These are phyloP conservation scores for Hanseniaspora taiwanica DNA, from an alignment of 805 yeast genomes.

Conservation along the genomic window DNA sequence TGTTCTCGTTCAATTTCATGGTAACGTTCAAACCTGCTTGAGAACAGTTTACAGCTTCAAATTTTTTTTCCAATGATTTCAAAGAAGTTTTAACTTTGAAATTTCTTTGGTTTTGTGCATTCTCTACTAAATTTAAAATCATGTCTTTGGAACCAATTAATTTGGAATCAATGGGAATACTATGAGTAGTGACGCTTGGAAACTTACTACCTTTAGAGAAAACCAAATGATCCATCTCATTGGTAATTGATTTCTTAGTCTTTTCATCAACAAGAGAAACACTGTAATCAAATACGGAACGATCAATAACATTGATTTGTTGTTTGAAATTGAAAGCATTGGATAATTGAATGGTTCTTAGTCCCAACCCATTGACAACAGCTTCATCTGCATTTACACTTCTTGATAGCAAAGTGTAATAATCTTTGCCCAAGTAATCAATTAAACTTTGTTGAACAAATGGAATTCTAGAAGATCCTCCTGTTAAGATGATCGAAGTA, in stretches of 20 bases:
- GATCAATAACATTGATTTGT: conserved; percentile 46
- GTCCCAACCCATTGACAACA: conserved; percentile 79
- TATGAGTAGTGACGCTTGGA: conserved; percentile 19
- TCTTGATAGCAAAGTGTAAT: conserved; percentile 43
- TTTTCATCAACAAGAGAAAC: conserved; percentile 21
- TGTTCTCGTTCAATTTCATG: conserved; percentile 34
- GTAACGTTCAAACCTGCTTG: conserved; percentile 30
- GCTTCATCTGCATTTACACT: conserved; percentile 95
- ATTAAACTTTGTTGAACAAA: conserved; percentile 54
- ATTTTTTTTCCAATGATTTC: conserved; percentile 14
- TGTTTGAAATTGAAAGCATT: conserved; percentile 47
- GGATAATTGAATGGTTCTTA: conserved; percentile 67
- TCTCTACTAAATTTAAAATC: conserved; percentile 26
- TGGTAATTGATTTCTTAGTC: conserved; percentile 8
- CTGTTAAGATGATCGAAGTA: conserved; percentile 63
- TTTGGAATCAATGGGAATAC: conserved; percentile 27
- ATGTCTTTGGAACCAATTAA: conserved; percentile 19
- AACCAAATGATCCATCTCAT: conserved; percentile 14
- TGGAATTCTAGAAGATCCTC: conserved; percentile 89
- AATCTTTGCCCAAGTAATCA: conserved; percentile 36
- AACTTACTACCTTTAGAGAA: conserved; percentile 36
- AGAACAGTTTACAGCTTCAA: conserved; percentile 27
- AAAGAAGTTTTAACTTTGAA: not conserved
- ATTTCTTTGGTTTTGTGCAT: conserved; percentile 3
- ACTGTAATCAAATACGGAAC: conserved; percentile 36